A percentile compares a stretch with the other conserved stretches of the same genome.
Evolutionary conservation across 2,329 filamentous ascomycete species (phyloP).

Genomic region (Fusarium papillatum): DNA sequence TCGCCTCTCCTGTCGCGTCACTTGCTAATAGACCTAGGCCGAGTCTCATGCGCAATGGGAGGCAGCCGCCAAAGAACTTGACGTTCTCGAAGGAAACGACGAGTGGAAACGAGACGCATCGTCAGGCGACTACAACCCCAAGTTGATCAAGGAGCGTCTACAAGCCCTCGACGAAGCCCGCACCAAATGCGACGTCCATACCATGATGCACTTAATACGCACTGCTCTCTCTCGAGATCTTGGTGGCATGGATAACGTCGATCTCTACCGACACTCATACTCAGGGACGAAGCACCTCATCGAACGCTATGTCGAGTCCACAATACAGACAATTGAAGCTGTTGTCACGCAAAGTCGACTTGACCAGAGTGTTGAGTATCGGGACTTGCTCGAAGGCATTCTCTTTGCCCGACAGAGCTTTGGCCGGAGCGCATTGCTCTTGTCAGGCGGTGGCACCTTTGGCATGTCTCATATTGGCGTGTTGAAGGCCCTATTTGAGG

Average conservation of each 20-base stretch:
- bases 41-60: conserved; percentile 81
- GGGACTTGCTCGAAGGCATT: conserved; percentile 75
- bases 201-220: conserved; percentile 85
- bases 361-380: conserved; percentile 69
- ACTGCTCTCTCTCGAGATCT: conserved; percentile 85
- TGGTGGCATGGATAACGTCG: conserved; percentile 87
- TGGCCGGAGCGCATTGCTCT: conserved; percentile 84
- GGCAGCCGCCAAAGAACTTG: conserved; percentile 80
- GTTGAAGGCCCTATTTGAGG: conserved; percentile 83
- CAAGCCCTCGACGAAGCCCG: conserved; percentile 82
- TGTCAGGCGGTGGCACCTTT: conserved; percentile 90
- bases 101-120: conserved; percentile 79
- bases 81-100: conserved; percentile 84
- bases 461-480: conserved; percentile 95
- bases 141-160: conserved; percentile 78
- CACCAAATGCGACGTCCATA: conserved; percentile 76
- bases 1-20: neutral
- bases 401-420: conserved; percentile 83
- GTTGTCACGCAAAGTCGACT: conserved; percentile 73
- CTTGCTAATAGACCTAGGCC: conserved; percentile 62
- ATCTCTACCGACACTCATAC: conserved; percentile 87
- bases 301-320: conserved; percentile 87
- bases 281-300: conserved; percentile 90
- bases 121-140: conserved; percentile 78
- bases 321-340: conserved; percentile 79